Conservation (phyloP, 2,329 filamentous ascomycete genomes). For the Cladophialophora bantiana region DNA sequence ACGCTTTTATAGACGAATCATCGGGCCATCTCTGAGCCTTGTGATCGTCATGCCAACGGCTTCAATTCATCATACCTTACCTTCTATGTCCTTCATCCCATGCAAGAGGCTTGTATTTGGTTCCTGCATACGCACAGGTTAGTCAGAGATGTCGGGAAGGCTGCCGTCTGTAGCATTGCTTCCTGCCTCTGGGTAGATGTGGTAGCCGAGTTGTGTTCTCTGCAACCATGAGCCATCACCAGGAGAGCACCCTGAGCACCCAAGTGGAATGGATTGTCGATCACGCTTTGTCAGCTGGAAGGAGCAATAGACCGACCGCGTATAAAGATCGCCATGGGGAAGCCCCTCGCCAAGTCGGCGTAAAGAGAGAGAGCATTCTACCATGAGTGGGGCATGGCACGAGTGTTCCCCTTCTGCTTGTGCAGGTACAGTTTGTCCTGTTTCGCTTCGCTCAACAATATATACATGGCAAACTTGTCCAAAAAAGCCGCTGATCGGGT, state of each 20-base stretch:
- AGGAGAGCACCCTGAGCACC: neutral
- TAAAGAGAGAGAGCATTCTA: neutral
- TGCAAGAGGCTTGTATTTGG: neutral
- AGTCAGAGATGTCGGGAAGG: neutral
- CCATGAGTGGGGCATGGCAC: no score
- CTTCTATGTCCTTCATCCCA: neutral
- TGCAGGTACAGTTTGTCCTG: no score
- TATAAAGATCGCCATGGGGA: no score
- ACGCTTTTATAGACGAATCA: constrained; percentile 4
- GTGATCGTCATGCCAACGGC: neutral
- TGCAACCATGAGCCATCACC: no score
- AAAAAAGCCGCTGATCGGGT: no score
- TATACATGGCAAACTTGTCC: no score
- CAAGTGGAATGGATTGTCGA: neutral
- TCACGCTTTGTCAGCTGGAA: neutral
- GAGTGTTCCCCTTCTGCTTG: no score
- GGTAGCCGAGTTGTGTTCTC: neutral
- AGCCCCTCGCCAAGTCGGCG: neutral
- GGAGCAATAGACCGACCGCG: no score
- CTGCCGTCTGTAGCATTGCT: neutral
- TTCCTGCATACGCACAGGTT: neutral
- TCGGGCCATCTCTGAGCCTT: constrained; percentile 7
- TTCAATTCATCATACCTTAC: neutral
- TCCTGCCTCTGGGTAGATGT: neutral
- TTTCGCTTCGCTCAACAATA: no score